These are phyloP conservation scores for Phyllosticta citrichinensis DNA, from an alignment of 2,329 filamentous ascomycete species.

Conservation along the genomic window DNA sequence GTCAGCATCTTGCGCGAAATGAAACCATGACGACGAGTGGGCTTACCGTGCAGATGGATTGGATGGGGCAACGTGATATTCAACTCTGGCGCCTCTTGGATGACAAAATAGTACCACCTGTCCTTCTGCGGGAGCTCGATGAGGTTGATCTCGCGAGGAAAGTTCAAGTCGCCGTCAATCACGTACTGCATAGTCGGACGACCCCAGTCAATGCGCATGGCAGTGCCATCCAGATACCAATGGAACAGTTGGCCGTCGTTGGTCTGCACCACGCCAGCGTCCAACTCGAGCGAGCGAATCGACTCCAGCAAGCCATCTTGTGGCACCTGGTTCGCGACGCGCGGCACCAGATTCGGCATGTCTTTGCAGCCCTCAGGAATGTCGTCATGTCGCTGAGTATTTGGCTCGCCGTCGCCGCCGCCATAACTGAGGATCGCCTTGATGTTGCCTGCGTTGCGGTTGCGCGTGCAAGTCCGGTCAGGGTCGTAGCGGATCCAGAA, in stretches of 20 bases:
- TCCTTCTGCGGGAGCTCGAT: conserved; percentile 18
- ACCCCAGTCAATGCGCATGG: conserved; percentile 26
- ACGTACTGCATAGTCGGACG: conserved; percentile 29
- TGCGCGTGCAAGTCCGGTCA: neutral
- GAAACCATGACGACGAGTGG: no score
- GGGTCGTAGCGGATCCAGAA: conserved; percentile 34
- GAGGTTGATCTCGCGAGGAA: conserved; percentile 10
- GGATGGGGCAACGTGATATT: conserved; percentile 14
- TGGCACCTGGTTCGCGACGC: neutral
- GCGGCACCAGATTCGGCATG: conserved; percentile 24
- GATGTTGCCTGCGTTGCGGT: conserved; percentile 25
- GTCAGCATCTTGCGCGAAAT: conserved; percentile 15
- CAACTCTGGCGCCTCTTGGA: conserved; percentile 27
- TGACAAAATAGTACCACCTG: conserved; percentile 38
- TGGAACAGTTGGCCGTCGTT: conserved; percentile 20
- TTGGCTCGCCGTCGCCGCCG: conserved; percentile 18
- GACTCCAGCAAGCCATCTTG: neutral
- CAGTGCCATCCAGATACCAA: conserved; percentile 30
- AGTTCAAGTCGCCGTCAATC: conserved; percentile 18
- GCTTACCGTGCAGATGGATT: conserved; percentile 8
- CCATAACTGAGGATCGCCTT: conserved; percentile 33
- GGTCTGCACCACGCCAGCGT: conserved; percentile 9
- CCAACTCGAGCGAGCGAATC: conserved; percentile 12
- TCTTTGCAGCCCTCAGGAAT: conserved; percentile 29
- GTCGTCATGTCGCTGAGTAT: conserved; percentile 21